A percentile compares a stretch with the other conserved stretches of the same genome.
These are phyloP conservation scores for Streptanthus diversifolius DNA, from an alignment of 345 rosid genomes.

Conservation along the genomic window DNA sequence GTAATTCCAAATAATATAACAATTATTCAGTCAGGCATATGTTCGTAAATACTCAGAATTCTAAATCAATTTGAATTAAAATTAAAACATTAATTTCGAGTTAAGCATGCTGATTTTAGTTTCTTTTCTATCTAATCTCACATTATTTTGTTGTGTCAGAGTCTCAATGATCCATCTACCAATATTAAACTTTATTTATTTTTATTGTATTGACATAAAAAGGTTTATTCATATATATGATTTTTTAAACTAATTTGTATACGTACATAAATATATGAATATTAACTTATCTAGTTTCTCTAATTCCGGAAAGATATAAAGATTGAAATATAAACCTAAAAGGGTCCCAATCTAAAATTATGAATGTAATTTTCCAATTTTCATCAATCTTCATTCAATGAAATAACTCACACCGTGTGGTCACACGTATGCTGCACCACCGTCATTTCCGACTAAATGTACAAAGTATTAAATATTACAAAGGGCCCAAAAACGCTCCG, in stretches of 20 bases:
- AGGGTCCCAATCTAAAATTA: neutral
- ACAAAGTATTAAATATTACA: neutral
- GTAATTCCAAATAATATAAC: neutral
- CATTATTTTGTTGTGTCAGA: neutral
- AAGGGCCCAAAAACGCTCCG: neutral
- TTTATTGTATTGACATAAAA: neutral
- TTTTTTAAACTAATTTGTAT: neutral
- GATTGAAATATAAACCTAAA: neutral
- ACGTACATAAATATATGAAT: no score
- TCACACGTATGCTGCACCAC: neutral
- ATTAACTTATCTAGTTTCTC: neutral
- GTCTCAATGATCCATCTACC: neutral
- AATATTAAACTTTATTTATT: neutral
- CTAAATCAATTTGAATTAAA: neutral
- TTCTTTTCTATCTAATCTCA: neutral
- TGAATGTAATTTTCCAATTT: neutral
- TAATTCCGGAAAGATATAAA: neutral
- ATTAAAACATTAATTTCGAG: no score
- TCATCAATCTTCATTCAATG: neutral
- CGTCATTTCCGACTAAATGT: neutral
- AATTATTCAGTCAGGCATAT: neutral
- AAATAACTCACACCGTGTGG: neutral
- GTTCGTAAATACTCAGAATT: no score
- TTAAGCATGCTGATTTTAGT: no score
- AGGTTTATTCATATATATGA: neutral